Base-by-base conservation (phyloP, 345 rosid genomes). In the Hirschfeldia incana region DNA sequence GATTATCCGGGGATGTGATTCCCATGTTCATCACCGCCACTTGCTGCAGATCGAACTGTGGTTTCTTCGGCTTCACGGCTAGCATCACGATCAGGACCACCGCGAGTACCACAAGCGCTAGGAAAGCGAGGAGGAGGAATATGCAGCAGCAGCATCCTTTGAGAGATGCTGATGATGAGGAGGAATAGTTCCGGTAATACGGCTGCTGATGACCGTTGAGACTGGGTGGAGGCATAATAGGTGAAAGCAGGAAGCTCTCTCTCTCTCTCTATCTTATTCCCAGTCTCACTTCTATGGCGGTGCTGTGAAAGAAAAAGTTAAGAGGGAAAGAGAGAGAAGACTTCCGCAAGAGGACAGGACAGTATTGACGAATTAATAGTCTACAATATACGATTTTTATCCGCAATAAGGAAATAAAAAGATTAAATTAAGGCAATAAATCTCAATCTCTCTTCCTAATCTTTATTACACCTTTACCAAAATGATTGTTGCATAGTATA, bases 131-230 rank as follows among this genome's bases (percentile, higher is more conserved):
- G 51, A 95, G 87, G 28, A 95, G 92, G 86, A 95, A 87, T 76
- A 95, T 88, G 76, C 99, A 95, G 84, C 99, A 95, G 83, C 99
- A 95, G 84, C 99, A 95, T 70, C 99, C 99, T 72, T 85, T 95
- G 70, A 95, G 80, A 46, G 99, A 91, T 16, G 99, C 97, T 0
- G 93, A 84, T 9, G 94, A 87, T 6, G 92, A 90, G 9, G 91
- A 84, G 13, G 95, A 84, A 15, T 80, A 83, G 75, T 80, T 69
- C 49, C 85, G 86, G 69, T 83, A 79, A 58, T 87, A 83, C 21
- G 82, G 64, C 67, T 85, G 83, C 71, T 80, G 82, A 3, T 74
- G 83, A 70, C 78, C 65, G 13, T 61, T 76, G 34, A 42, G 67
- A 44, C 60, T 46, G 10, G 70, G 72, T 64, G 84, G 67, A 73